Conservation (phyloP, 2,329 filamentous ascomycete species). For the Ceratocystis harringtonii region DNA sequence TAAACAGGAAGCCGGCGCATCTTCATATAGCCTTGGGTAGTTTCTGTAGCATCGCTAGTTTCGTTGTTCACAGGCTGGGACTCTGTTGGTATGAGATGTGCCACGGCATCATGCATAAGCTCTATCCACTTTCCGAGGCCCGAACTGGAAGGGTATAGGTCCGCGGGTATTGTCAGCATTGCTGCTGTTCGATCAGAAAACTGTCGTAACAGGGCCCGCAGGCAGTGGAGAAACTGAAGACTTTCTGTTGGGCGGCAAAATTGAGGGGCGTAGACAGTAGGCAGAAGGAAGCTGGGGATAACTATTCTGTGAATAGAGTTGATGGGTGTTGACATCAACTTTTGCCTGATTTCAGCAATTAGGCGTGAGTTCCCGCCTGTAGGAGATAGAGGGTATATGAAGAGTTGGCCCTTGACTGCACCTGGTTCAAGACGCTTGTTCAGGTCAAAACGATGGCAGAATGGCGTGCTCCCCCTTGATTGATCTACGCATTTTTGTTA, state of each 20-base stretch:
- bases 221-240: constrained; percentile 64
- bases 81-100: constrained; percentile 46
- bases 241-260: constrained; percentile 56
- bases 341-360: constrained; percentile 41
- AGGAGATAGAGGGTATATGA: constrained; percentile 23
- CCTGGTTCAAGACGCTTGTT: constrained; percentile 43
- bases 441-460: constrained; percentile 62
- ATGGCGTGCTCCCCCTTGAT: constrained; percentile 27
- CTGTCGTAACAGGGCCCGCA: constrained; percentile 59
- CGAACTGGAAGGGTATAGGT: constrained; percentile 59
- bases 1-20: constrained; percentile 71
- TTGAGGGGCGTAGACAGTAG: constrained; percentile 62
- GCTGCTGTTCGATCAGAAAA: constrained; percentile 51
- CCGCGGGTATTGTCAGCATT: constrained; percentile 62
- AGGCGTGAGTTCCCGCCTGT: constrained; percentile 33
- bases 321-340: constrained; percentile 41
- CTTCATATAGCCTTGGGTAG: constrained; percentile 58
- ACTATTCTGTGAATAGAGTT: constrained; percentile 63
- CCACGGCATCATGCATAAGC: constrained; percentile 64
- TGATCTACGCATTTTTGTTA: constrained; percentile 3
- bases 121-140: constrained; percentile 79
- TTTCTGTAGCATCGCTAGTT: constrained; percentile 8
- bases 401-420: constrained; percentile 36
- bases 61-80: constrained; percentile 13
- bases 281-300: constrained; percentile 72